These are phyloP conservation scores for Gossypium lobatum DNA, from an alignment of 441 rosid species.

Conservation along the genomic window DNA sequence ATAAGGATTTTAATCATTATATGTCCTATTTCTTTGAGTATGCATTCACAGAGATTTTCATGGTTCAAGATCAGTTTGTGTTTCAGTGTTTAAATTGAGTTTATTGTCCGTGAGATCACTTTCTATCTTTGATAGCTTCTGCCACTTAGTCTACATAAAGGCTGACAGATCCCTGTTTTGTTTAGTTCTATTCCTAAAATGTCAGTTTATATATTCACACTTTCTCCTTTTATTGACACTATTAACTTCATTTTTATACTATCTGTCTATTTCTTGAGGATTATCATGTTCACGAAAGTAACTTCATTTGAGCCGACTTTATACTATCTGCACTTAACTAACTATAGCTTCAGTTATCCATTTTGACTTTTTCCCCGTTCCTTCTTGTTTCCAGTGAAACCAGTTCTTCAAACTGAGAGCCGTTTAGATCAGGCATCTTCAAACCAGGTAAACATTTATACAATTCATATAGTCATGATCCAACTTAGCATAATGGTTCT, in stretches of 20 bases:
- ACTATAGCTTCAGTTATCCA: constrained; percentile 7
- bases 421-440: constrained; percentile 34
- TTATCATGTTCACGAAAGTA: background rate
- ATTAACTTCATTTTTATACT: background rate
- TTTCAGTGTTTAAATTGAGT: background rate
- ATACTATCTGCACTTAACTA: background rate
- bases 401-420: constrained; percentile 27
- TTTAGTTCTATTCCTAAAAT: background rate
- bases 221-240: background rate
- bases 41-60: background rate
- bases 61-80: background rate
- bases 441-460: constrained; percentile 36
- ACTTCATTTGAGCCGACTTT: background rate
- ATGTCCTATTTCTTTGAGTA: background rate
- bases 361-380: constrained; percentile 12
- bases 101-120: background rate
- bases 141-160: background rate
- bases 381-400: constrained; percentile 28
- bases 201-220: background rate
- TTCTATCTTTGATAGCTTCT: background rate
- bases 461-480: background rate
- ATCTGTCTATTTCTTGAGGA: background rate
- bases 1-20: background rate
- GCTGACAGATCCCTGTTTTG: background rate
- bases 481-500: background rate